Conservation (phyloP, 2,329 filamentous ascomycete species). For the Fusarium penzigii region DNA sequence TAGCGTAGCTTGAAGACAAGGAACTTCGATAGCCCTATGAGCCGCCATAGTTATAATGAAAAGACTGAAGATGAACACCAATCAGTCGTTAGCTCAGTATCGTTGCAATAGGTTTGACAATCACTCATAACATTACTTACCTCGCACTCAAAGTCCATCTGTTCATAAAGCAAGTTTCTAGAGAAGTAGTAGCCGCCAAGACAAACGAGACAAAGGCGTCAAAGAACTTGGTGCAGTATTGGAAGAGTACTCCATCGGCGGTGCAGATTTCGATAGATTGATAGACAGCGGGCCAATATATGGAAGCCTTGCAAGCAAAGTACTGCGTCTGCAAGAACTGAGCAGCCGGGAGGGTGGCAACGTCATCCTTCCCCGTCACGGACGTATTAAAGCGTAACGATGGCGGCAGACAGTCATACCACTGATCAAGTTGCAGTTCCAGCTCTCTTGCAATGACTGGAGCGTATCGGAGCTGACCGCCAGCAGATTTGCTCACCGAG, state of each 20-base stretch:
- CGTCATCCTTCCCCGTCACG: no score
- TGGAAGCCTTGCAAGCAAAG: constrained; percentile 29
- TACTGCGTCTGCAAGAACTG: constrained; percentile 28
- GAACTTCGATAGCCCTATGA: no score
- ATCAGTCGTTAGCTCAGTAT: no score
- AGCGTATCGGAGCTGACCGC: constrained; percentile 23
- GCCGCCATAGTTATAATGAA: no score
- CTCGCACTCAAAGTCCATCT: no score
- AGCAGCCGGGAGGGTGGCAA: not conserved
- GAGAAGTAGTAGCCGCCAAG: no score
- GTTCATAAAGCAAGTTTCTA: no score
- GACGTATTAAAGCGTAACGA: constrained; percentile 28
- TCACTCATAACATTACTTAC: no score
- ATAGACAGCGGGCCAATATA: constrained; percentile 18
- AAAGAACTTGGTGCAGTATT: not conserved
- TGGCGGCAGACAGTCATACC: constrained; percentile 33
- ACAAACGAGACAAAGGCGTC: not conserved
- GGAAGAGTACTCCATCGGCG: not conserved
- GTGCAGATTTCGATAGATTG: not conserved
- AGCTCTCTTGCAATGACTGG: constrained; percentile 33
- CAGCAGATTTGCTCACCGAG: constrained; percentile 16
- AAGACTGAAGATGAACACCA: no score
- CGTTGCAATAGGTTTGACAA: no score
- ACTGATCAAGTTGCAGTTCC: constrained; percentile 34
- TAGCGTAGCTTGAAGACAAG: no score